Evolutionary conservation across 768 basidiomycete genomes (phyloP), one percentile per base, ranked within the genome.

Genomic region (Tricholoma bakamatsutake): DNA sequence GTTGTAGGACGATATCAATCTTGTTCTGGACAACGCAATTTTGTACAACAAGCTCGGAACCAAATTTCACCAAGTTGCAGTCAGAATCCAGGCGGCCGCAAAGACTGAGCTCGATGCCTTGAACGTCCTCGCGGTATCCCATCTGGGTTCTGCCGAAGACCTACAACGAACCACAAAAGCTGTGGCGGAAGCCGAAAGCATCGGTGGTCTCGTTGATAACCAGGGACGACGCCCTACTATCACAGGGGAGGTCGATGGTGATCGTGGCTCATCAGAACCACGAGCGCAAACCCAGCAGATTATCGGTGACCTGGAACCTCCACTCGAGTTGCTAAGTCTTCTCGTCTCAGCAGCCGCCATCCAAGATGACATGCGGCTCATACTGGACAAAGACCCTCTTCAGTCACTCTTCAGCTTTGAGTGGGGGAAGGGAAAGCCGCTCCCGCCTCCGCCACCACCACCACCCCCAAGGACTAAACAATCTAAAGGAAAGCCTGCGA

Each of bases 1-100:
- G 27, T 57, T 59, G 55, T 46, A 93, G 91, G 75, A 80, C 50
- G 96, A 99, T 65, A 73, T 94, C n/a, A 70, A 81, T 33, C 81
- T 98, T 13, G 92, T 98, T 13, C 69, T 92, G 27, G 76, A 83
- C 54, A 99, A 98, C 62, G 95, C 95, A 1, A 79, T 90, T 43
- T 67, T 82, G 6, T 99, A 98, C 70, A 98, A 99, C 68, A 81
- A 83, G 59, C 71, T 81, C 0, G 87, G 84, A n/a, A 84, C 88
- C 0, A 59, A 77, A 0, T 85, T 85, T 65, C 81, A 90, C 72
- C 87, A 83, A 62, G 71, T 80, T 5, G 94, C 96, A 0, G 68
- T 76, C 13, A 73, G 82, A 39, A 83, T 97, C 57, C 80, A 82
- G 53, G 66, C 61, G 3, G 63, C 67, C 3, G 61, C 71, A 0